A percentile compares a stretch with the other conserved stretches of the same genome.
Conservation (phyloP, 306 rosid species). For the Arachis hypogaea region DNA sequence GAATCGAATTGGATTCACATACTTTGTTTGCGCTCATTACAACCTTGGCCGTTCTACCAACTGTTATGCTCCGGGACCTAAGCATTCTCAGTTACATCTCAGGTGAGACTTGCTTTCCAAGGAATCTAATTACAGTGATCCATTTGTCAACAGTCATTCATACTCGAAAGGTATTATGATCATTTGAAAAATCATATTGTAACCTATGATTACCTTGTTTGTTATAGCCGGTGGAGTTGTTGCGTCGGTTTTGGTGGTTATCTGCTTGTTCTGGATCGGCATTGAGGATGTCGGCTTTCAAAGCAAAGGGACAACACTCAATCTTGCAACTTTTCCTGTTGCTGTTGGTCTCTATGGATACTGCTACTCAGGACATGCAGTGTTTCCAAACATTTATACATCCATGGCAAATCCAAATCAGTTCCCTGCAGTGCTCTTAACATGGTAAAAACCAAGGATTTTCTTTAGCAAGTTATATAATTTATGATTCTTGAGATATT, state of each 20-base stretch:
- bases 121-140: neutral
- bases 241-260: conserved; percentile 75
- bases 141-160: no score
- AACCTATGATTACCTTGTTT: conserved; percentile 11
- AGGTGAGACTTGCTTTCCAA: conserved; percentile 48
- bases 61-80: conserved; percentile 92
- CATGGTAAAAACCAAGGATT: conserved; percentile 64
- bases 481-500: neutral
- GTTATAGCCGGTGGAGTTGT: conserved; percentile 87
- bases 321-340: conserved; percentile 80
- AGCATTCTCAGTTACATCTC: conserved; percentile 92
- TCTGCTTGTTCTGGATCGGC: conserved; percentile 85
- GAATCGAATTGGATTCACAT: conserved; percentile 54
- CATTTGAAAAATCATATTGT: conserved; percentile 16
- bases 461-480: neutral
- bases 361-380: conserved; percentile 99
- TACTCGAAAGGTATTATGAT: no score
- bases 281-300: conserved; percentile 74
- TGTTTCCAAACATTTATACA: conserved; percentile 90
- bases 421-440: conserved; percentile 70
- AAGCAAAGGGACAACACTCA: conserved; percentile 70
- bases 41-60: conserved; percentile 95
- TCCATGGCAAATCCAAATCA: conserved; percentile 85
- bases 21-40: conserved; percentile 72
- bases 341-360: conserved; percentile 95